phyloP scores from a whole-genome alignment of 441 rosid genomes.

The Erodium moschatum region DNA sequence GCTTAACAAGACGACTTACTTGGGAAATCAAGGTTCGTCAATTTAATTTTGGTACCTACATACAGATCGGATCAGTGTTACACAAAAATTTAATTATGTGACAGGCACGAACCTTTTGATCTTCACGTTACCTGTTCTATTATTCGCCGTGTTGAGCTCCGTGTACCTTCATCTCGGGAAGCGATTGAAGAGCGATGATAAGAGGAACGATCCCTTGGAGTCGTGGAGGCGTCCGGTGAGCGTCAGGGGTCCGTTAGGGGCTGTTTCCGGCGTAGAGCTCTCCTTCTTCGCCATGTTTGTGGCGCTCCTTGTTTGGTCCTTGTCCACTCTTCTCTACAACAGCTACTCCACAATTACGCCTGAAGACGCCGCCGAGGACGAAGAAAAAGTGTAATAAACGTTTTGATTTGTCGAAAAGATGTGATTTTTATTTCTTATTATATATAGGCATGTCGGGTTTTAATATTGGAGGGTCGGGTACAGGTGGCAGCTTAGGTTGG shows the following conservation, averaged over 20 bases:
- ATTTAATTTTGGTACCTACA: background rate
- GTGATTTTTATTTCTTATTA: too few relatives aligned
- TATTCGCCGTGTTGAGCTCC: conserved; percentile 38
- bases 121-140: conserved; percentile 45
- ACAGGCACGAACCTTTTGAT: conserved; percentile 39
- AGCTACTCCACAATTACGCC: conserved; percentile 28
- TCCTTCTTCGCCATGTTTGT: conserved; percentile 42
- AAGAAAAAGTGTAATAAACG: conserved; percentile 29
- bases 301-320: conserved; percentile 48
- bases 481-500: conserved; percentile 46
- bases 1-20: conserved; percentile 23
- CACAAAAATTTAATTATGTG: background rate
- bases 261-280: conserved; percentile 46
- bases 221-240: conserved; percentile 38
- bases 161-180: conserved; percentile 42
- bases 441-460: too few relatives aligned
- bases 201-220: conserved; percentile 11
- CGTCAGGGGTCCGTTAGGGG: conserved; percentile 58
- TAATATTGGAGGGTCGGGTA: conserved; percentile 3
- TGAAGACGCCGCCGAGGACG: conserved; percentile 1
- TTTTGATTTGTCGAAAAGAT: background rate
- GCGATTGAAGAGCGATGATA: conserved; percentile 11
- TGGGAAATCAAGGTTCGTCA: conserved; percentile 34
- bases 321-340: conserved; percentile 27
- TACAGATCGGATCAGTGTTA: too few relatives aligned